These are phyloP conservation scores for Irpex rosettiformis DNA, from an alignment of 1,284 basidiomycete species.

Conservation along the genomic window DNA sequence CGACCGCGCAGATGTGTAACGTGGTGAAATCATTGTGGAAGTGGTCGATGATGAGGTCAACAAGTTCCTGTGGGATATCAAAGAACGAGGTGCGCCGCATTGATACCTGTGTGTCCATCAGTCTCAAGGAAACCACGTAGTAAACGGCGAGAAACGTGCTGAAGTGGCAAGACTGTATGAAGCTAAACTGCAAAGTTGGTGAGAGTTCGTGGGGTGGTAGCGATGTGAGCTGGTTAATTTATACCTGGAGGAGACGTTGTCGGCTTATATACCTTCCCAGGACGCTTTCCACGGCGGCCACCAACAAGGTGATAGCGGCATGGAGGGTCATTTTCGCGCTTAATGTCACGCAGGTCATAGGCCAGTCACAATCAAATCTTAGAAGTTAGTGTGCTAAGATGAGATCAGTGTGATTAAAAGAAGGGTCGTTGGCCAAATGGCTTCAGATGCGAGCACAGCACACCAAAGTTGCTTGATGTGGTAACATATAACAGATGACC, in stretches of 20 bases:
- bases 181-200: no score
- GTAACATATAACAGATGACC: no score
- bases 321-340: neutral
- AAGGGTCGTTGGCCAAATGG: no score
- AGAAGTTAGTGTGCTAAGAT: no score
- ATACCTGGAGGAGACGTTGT: neutral
- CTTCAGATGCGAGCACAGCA: no score
- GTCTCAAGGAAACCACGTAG: no score
- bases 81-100: neutral
- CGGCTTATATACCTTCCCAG: neutral
- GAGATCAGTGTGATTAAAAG: no score
- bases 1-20: slow-evolving; percentile 5
- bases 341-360: neutral
- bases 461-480: no score
- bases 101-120: no score
- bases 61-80: slow-evolving; percentile 8
- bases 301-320: neutral
- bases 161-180: no score
- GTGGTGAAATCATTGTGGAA: slow-evolving; percentile 5
- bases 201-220: neutral
- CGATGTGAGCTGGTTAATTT: neutral
- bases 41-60: slow-evolving; percentile 10
- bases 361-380: neutral
- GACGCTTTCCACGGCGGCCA: neutral
- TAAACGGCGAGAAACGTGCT: no score